Evolutionary conservation across 371 early-diverging fungal genomes (phyloP), one percentile per base, ranked within the genome.

Genomic region (Mucor sp.): DNA sequence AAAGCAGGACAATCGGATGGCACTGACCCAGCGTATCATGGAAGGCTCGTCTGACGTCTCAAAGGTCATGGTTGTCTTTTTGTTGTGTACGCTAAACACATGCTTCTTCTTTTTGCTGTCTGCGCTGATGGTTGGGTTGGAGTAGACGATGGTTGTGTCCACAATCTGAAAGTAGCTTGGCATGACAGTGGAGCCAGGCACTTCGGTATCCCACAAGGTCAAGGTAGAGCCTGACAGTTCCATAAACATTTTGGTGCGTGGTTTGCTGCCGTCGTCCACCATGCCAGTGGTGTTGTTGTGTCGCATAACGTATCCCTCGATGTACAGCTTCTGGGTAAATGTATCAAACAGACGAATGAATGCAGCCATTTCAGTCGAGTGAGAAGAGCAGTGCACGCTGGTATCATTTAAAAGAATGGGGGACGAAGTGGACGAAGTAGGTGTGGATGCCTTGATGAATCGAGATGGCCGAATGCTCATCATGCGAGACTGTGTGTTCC

Each of bases 1-100:
- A 67, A 89, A 94, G 65, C 90, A 87, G 19, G 91, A 85, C 32
- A 94, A 78, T 8, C 93, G 88, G 58, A 94, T 78, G 6, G 90
- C 91, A 55, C 82, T 77, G 6, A 93, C 85, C 93, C 83, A 83
- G 15, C 74, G 66, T 4, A 61, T 15, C 68, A 83, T 61, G 79
- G 77, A 72, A 4, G 75, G 65, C 56, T 82, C 77, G 67, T 85
- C 82, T 25, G 81, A 74, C 0, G 90, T 78, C 64, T 89, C 88
- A 69, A 91, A 82, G 44, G 67, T 78, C 55, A 82, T 83, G 50
- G 73, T 33, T 76, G 83, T 53, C 56, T 68, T 74, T 23, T 68
- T 53, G 35, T 73, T 76, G 12, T 68, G 56, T 67, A 78, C 78
- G 65, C 66, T 83, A 71, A 62, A 81, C 62, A 76, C 76, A 79